phyloP scores from a whole-genome alignment of 2,329 filamentous ascomycete species.

The Ophiostoma sp. region DNA sequence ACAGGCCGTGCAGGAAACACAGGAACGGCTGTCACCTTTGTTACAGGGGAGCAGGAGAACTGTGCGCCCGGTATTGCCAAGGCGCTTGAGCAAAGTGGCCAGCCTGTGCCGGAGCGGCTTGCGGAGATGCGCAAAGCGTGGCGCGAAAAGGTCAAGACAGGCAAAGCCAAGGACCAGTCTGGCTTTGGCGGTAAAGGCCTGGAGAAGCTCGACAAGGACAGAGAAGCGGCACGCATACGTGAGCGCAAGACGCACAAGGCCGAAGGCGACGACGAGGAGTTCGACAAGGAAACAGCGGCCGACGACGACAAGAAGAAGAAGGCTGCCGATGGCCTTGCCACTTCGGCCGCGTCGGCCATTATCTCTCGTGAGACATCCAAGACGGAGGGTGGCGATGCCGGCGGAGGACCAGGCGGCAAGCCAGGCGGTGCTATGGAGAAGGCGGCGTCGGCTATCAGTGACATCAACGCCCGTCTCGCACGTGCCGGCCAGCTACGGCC shows the following conservation, averaged over 20 bases:
- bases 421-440: constrained; percentile 57
- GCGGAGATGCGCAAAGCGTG: constrained; percentile 65
- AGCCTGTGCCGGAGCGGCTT: constrained; percentile 67
- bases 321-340: constrained; percentile 60
- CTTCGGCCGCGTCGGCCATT: constrained; percentile 55
- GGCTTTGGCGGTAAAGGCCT: constrained; percentile 95
- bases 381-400: constrained; percentile 28
- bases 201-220: constrained; percentile 83
- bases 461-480: constrained; percentile 85
- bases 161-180: constrained; percentile 81
- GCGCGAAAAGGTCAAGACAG: constrained; percentile 83
- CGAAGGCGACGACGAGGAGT: constrained; percentile 76
- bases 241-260: constrained; percentile 88
- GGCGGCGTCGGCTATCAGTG: constrained; percentile 82
- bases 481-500: constrained; percentile 84
- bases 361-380: constrained; percentile 48
- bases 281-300: constrained; percentile 55
- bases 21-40: constrained; percentile 88
- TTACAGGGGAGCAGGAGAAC: constrained; percentile 86
- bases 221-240: constrained; percentile 77
- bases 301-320: constrained; percentile 66
- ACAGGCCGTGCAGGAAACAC: constrained; percentile 93
- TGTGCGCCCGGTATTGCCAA: constrained; percentile 85
- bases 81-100: constrained; percentile 85
- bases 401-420: not conserved